Conservation (phyloP, 305 asterid species). For the Rubia peregrina region DNA sequence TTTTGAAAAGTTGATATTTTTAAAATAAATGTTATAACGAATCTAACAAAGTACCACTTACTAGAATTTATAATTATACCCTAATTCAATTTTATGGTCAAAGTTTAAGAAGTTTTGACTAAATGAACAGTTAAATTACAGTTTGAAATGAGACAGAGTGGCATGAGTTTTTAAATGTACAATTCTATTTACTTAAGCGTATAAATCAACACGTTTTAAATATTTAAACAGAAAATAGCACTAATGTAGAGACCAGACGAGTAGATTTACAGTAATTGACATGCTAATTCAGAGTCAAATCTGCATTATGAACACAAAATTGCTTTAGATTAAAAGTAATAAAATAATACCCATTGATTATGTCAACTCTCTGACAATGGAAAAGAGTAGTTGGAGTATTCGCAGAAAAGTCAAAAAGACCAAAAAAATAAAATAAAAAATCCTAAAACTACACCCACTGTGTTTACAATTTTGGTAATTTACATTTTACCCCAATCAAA, state of each 20-base stretch:
- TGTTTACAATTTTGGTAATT: background rate
- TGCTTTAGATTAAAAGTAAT: background rate
- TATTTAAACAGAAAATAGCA: background rate
- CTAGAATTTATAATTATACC: too few species aligned
- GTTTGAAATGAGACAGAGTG: too few species aligned
- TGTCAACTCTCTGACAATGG: background rate
- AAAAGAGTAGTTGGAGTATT: background rate
- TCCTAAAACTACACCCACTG: background rate
- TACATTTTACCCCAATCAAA: slow-evolving; percentile 25
- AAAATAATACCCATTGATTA: background rate
- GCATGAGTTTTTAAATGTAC: too few species aligned
- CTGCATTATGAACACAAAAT: slow-evolving; percentile 2
- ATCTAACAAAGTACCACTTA: too few species aligned
- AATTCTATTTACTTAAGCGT: too few species aligned
- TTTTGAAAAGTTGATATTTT: too few species aligned
- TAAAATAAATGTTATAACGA: too few species aligned
- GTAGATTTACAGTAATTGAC: background rate
- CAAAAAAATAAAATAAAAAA: background rate
- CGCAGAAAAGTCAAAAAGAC: background rate
- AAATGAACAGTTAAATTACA: too few species aligned
- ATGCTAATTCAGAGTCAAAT: background rate
- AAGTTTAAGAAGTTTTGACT: too few species aligned
- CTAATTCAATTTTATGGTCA: too few species aligned
- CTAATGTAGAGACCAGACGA: background rate
- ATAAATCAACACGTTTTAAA: too few species aligned